phyloP scores from a whole-genome alignment of 352 stramenopile genomes.

The Globisporangium canariense region DNA sequence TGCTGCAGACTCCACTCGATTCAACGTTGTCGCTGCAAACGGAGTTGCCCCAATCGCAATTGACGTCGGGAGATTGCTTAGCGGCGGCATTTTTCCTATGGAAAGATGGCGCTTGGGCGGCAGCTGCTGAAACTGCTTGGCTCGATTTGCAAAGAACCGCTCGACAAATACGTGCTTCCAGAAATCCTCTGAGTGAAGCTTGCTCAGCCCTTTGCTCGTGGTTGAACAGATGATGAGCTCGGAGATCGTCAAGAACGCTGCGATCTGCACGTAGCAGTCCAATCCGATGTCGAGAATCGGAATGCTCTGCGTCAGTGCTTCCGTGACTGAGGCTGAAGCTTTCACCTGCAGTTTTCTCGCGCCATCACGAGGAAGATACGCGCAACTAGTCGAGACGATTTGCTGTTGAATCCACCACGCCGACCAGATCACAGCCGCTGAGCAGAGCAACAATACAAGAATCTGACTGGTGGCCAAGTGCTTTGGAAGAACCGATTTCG shows the following conservation, averaged over 20 bases:
- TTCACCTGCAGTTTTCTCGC: neutral
- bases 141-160: slow-evolving; percentile 4
- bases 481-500: slow-evolving; percentile 24
- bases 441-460: slow-evolving; percentile 30
- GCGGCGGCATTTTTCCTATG: neutral
- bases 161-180: slow-evolving; percentile 30
- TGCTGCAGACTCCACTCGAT: slow-evolving; percentile 18
- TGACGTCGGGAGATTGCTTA: neutral
- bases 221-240: slow-evolving; percentile 31
- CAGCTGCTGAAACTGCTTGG: neutral
- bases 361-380: neutral
- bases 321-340: neutral
- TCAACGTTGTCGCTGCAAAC: slow-evolving; percentile 19
- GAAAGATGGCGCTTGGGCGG: neutral
- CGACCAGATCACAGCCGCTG: slow-evolving; percentile 28
- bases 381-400: slow-evolving; percentile 23
- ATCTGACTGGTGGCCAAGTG: slow-evolving; percentile 30
- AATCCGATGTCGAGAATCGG: slow-evolving; percentile 18
- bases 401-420: slow-evolving; percentile 47
- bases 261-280: slow-evolving; percentile 36
- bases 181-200: slow-evolving; percentile 24
- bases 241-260: slow-evolving; percentile 27
- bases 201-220: slow-evolving; percentile 19
- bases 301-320: neutral
- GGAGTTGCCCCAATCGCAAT: slow-evolving; percentile 11